Evolutionary conservation across 306 rosid species (phyloP).

Genomic region (Carpinus viminea): DNA sequence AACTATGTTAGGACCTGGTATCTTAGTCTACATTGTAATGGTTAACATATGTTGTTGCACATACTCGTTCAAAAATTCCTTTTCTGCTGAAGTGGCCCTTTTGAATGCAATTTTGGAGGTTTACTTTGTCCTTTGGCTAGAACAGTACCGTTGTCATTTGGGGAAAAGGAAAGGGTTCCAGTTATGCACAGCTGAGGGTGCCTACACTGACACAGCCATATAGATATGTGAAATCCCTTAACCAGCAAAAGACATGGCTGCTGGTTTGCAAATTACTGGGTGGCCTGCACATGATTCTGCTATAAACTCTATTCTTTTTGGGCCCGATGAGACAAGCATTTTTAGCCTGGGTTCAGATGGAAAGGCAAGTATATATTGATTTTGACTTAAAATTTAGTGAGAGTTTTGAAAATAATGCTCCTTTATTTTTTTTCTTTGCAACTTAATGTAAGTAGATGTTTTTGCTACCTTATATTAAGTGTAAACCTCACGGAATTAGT

Average conservation of each 20-base stretch:
- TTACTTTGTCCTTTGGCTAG: neutral
- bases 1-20: conserved; percentile 18
- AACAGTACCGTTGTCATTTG: neutral
- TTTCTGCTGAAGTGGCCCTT: neutral
- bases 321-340: conserved; percentile 97
- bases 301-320: conserved; percentile 86
- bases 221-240: conserved; percentile 42
- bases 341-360: conserved; percentile 94
- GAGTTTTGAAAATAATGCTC: neutral
- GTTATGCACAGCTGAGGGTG: neutral
- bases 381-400: conserved; percentile 19
- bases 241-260: conserved; percentile 84
- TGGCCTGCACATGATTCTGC: conserved; percentile 99
- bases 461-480: neutral
- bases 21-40: conserved; percentile 6
- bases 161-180: neutral
- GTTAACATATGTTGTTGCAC: neutral
- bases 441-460: conserved; percentile 8
- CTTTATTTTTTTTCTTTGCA: neutral
- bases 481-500: conserved; percentile 3
- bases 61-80: neutral
- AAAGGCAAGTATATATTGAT: conserved; percentile 52
- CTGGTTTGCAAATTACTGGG: conserved; percentile 93
- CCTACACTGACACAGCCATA: conserved; percentile 9
- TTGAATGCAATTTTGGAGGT: neutral